phyloP scores from a whole-genome alignment of 306 rosid species.

The Cucurbita moschata region DNA sequence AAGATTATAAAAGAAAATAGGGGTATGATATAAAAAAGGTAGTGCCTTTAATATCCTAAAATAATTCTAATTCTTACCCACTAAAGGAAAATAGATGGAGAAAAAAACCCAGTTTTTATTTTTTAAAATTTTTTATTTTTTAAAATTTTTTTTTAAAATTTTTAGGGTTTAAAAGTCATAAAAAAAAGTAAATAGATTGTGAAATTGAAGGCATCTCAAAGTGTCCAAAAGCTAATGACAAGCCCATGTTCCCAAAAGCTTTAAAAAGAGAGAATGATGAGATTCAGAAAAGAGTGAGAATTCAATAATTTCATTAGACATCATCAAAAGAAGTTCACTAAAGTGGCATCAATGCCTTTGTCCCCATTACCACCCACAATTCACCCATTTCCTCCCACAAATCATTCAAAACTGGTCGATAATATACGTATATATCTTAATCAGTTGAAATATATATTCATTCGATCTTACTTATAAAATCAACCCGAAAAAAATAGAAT shows the following conservation, averaged over 20 bases:
- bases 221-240: conserved; percentile 49
- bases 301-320: conserved; percentile 43
- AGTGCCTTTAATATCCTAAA: conserved; percentile 22
- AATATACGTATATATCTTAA: too few species aligned
- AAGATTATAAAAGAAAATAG: not conserved
- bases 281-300: conserved; percentile 17
- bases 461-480: too few species aligned
- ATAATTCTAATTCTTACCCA: conserved; percentile 20
- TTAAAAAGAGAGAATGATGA: conserved; percentile 46
- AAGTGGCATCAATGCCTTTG: conserved; percentile 25
- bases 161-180: conserved; percentile 24
- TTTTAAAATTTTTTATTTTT: not conserved
- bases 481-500: too few species aligned
- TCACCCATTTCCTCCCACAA: not conserved
- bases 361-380: conserved; percentile 14
- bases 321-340: conserved; percentile 49
- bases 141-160: not conserved
- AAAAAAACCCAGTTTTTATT: conserved; percentile 13
- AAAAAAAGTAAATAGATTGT: conserved; percentile 20
- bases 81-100: conserved; percentile 23
- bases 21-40: conserved; percentile 30
- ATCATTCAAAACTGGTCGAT: not conserved
- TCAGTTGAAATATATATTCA: too few species aligned
- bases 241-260: conserved; percentile 68
- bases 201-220: conserved; percentile 40